Percentiles rank a stretch among this genome's conserved stretches.
Evolutionary conservation across 768 basidiomycete species (phyloP).

Genomic region (Auriscalpium microsporum): DNA sequence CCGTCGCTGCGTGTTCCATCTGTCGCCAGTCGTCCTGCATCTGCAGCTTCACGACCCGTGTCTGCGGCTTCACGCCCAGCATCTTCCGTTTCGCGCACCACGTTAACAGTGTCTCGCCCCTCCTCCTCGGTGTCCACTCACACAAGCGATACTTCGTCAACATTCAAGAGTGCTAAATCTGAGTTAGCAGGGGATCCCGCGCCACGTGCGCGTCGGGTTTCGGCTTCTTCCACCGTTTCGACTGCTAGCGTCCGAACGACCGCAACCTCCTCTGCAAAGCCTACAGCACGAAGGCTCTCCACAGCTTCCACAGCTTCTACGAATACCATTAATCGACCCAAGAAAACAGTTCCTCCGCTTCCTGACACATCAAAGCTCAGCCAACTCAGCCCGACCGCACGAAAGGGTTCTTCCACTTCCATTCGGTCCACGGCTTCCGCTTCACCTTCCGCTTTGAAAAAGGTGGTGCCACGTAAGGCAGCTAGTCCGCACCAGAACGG

Average conservation of each 20-base stretch:
- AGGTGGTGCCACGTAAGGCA: slow-evolving; percentile 10
- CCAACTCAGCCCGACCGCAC: slow-evolving; percentile 1
- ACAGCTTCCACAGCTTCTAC: slow-evolving; percentile 8
- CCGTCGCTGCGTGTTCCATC: slow-evolving; percentile 13
- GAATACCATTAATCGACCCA: slow-evolving; percentile 6
- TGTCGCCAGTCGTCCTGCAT: slow-evolving; percentile 12
- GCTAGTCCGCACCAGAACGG: slow-evolving; percentile 2
- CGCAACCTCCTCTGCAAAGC: slow-evolving; percentile 14
- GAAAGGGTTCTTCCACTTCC: slow-evolving; percentile 7
- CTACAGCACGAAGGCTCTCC: slow-evolving; percentile 11
- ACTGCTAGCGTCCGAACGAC: slow-evolving; percentile 24
- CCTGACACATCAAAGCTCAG: slow-evolving; percentile 7
- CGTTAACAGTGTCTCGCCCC: slow-evolving; percentile 13
- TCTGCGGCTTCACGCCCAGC: slow-evolving; percentile 18
- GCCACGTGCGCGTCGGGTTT: slow-evolving; percentile 22
- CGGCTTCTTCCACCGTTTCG: slow-evolving; percentile 25
- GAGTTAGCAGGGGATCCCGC: slow-evolving; percentile 27
- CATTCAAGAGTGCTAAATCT: slow-evolving; percentile 40
- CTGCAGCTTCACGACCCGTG: slow-evolving; percentile 14
- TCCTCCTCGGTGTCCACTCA: slow-evolving; percentile 19
- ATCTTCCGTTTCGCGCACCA: slow-evolving; percentile 19
- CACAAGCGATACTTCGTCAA: slow-evolving; percentile 30
- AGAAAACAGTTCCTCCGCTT: slow-evolving; percentile 8
- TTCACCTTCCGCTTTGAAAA: slow-evolving; percentile 14
- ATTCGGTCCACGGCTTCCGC: slow-evolving; percentile 13